Percentiles rank a stretch among this genome's conserved stretches.
phyloP scores from a whole-genome alignment of 805 yeast genomes.

The Saccharomycopsis selenospora region DNA sequence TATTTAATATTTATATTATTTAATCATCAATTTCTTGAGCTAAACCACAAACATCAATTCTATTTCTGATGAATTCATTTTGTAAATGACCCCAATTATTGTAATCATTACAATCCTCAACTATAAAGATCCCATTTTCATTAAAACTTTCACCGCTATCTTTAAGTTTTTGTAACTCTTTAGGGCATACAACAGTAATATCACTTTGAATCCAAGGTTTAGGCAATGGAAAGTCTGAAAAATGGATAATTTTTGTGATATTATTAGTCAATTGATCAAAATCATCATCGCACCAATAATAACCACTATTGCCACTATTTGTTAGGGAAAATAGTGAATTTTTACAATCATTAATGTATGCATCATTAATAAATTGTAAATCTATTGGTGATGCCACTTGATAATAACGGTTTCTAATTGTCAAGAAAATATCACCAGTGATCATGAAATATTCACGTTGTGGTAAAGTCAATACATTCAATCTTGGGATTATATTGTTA shows the following conservation, averaged over 20 bases:
- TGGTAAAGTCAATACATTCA: constrained; percentile 33
- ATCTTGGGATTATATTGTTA: constrained; percentile 27
- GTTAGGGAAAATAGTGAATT: not conserved
- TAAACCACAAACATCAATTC: constrained; percentile 13
- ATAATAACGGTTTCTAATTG: constrained; percentile 30
- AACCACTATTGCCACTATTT: constrained; percentile 8
- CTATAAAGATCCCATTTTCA: constrained; percentile 2
- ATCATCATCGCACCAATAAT: constrained; percentile 19
- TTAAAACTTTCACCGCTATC: not conserved
- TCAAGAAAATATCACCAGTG: constrained; percentile 36
- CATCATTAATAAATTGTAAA: constrained; percentile 24
- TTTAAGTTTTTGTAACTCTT: not conserved
- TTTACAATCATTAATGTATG: not conserved
- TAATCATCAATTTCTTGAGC: constrained; percentile 9
- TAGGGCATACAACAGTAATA: constrained; percentile 9
- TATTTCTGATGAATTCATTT: constrained; percentile 18
- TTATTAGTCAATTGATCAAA: constrained; percentile 25
- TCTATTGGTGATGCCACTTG: constrained; percentile 39
- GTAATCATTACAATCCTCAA: constrained; percentile 17
- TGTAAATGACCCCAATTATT: constrained; percentile 20
- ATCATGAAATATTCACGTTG: constrained; percentile 44
- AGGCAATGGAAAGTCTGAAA: constrained; percentile 58
- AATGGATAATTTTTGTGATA: constrained; percentile 48
- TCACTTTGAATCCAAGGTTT: constrained; percentile 49
- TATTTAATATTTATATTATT: no score